A percentile compares a stretch with the other conserved stretches of the same genome.
Evolutionary conservation across 106 monocot genomes (phyloP).

Genomic region (Triglochin maritima): DNA sequence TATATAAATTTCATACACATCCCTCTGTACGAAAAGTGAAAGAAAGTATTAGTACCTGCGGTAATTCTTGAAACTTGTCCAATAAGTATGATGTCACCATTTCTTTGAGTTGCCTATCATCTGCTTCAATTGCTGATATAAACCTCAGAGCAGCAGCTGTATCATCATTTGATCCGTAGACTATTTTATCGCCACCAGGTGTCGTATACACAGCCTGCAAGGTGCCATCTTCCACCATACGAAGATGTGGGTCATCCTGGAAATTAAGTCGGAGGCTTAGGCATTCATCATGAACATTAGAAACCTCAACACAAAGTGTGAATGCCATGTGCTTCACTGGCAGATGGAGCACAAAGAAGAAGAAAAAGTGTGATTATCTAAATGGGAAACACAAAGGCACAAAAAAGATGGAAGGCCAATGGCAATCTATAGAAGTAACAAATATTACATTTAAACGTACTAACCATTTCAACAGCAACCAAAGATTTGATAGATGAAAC

Average conservation of each 20-base stretch:
- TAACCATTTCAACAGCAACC: slow-evolving; percentile 40
- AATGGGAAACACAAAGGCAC: too few relatives aligned
- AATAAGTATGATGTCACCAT: slow-evolving; percentile 30
- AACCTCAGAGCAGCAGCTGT: slow-evolving; percentile 32
- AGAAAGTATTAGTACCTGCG: slow-evolving; percentile 37
- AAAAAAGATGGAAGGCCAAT: too few relatives aligned
- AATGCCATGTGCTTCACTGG: too few relatives aligned
- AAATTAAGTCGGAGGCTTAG: neutral
- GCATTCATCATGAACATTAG: neutral
- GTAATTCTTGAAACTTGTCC: slow-evolving; percentile 42
- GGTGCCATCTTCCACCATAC: slow-evolving; percentile 39
- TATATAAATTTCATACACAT: too few relatives aligned
- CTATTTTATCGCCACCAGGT: slow-evolving; percentile 12
- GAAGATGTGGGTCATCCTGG: slow-evolving; percentile 70
- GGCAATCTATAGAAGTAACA: too few relatives aligned
- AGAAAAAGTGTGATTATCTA: too few relatives aligned
- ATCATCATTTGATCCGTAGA: slow-evolving; percentile 77
- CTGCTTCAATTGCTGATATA: slow-evolving; percentile 29
- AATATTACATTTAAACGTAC: neutral
- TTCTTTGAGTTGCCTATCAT: slow-evolving; percentile 50
- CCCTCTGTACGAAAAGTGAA: too few relatives aligned
- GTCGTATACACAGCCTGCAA: slow-evolving; percentile 18
- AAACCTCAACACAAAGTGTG: too few relatives aligned
- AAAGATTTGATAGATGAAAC: slow-evolving; percentile 40
- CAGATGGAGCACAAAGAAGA: too few relatives aligned